These are phyloP conservation scores for Teunomyces gatunensis DNA, from an alignment of 805 yeast genomes.

Conservation along the genomic window DNA sequence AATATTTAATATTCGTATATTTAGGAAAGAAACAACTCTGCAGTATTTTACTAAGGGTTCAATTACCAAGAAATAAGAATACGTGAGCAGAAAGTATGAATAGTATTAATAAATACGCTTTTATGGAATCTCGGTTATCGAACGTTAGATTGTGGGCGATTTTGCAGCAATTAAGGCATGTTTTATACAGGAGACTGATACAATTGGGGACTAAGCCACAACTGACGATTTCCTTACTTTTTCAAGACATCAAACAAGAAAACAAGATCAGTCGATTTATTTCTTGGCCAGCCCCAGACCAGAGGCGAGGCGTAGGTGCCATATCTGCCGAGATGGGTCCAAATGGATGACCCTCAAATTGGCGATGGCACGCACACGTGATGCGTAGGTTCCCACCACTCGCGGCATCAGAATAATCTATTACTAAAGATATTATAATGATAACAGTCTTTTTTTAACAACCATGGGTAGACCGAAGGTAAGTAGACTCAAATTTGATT, in stretches of 20 bases:
- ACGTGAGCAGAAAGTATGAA: no score
- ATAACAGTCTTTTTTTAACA: constrained; percentile 3
- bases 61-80: no score
- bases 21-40: no score
- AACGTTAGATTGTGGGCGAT: background rate
- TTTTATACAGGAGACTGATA: background rate
- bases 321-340: background rate
- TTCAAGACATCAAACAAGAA: background rate
- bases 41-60: no score
- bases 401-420: background rate
- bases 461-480: constrained; percentile 34
- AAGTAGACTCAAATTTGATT: constrained; percentile 11
- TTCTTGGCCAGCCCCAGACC: background rate
- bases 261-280: no score
- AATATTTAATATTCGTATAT: no score
- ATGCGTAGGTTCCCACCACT: background rate
- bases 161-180: constrained; percentile 2
- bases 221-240: no score
- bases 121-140: no score
- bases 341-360: background rate
- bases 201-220: no score
- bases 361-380: background rate
- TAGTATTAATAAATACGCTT: no score
- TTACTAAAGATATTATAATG: background rate
- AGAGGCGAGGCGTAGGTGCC: background rate